Conservation (phyloP, 495 filamentous ascomycete genomes). For the Aspergillus avenaceus region DNA sequence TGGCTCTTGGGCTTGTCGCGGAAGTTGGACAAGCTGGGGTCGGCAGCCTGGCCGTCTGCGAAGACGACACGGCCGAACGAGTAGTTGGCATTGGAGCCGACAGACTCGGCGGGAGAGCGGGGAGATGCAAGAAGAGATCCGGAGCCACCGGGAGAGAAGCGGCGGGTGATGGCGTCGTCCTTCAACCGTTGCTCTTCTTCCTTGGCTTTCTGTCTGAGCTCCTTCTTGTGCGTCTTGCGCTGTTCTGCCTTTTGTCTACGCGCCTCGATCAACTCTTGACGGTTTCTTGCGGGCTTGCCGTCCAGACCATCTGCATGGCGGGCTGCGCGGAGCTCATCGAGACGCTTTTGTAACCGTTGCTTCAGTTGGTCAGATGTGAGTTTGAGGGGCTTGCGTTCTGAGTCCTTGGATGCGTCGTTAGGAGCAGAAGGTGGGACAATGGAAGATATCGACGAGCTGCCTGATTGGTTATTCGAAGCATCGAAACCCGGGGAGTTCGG, state of each 20-base stretch:
- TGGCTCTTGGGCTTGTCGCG: conserved; percentile 58
- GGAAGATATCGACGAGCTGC: conserved; percentile 69
- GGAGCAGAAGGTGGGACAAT: conserved; percentile 51
- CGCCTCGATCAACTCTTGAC: conserved; percentile 86
- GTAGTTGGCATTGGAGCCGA: conserved; percentile 59
- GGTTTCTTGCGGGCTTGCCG: conserved; percentile 71
- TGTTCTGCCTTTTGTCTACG: conserved; percentile 81
- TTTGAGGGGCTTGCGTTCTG: conserved; percentile 38
- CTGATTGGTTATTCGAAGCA: conserved; percentile 52
- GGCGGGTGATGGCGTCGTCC: conserved; percentile 61
- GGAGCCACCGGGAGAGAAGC: conserved; percentile 46
- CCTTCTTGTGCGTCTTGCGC: conserved; percentile 83
- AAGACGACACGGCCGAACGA: conserved; percentile 86
- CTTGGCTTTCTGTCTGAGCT: conserved; percentile 66
- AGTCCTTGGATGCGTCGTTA: conserved; percentile 26
- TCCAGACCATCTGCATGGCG: conserved; percentile 80
- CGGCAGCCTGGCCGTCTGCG: conserved; percentile 72
- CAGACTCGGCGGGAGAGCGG: conserved; percentile 40
- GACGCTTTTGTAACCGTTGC: conserved; percentile 70
- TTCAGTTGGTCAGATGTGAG: conserved; percentile 65
- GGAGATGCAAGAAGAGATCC: conserved; percentile 57
- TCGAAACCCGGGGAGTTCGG: conserved; percentile 65
- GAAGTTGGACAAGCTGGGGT: conserved; percentile 59
- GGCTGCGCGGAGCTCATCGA: conserved; percentile 73
- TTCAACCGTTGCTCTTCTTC: conserved; percentile 67